Conservation (phyloP, 1,139 yeast species). For the Blastobotrys proliferans region DNA sequence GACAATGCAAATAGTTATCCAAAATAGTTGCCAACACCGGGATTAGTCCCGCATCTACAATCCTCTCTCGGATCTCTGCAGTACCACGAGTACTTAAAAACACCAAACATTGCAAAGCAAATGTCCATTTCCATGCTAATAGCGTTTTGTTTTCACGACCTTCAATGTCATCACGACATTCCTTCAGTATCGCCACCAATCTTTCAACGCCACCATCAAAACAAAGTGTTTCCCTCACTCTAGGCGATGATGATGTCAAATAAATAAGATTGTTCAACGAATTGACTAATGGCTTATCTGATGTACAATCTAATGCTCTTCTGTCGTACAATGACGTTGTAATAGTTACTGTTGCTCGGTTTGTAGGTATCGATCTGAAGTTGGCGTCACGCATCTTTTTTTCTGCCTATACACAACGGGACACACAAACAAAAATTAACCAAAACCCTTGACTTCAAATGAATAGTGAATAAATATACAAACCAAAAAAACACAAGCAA, state of each 20-base stretch:
- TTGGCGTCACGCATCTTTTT: constrained; percentile 80
- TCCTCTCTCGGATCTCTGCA: constrained; percentile 75
- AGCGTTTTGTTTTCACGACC: constrained; percentile 34
- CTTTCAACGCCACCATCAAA: constrained; percentile 91
- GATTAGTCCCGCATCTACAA: constrained; percentile 86
- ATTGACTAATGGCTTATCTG: constrained; percentile 86
- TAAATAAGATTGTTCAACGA: constrained; percentile 86
- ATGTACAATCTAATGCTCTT: constrained; percentile 85
- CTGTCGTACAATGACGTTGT: constrained; percentile 87
- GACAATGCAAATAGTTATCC: constrained; percentile 60
- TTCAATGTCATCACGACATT: constrained; percentile 10
- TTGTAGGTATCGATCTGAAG: constrained; percentile 69
- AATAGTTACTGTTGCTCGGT: constrained; percentile 86
- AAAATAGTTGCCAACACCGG: constrained; percentile 89
- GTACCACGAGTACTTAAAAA: constrained; percentile 91
- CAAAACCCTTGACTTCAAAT: background rate
- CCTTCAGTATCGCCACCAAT: constrained; percentile 63
- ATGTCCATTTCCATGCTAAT: constrained; percentile 94
- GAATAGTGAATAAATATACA: background rate
- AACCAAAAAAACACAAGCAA: too few relatives aligned
- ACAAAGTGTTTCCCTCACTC: constrained; percentile 85
- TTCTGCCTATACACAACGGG: too few relatives aligned
- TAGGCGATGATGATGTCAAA: constrained; percentile 78
- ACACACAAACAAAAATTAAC: background rate
- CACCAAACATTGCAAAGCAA: constrained; percentile 88